A percentile compares a stretch with the other conserved stretches of the same genome.
Conservation (phyloP, 1,284 basidiomycete genomes). For the Apiotrichum laibachii region DNA sequence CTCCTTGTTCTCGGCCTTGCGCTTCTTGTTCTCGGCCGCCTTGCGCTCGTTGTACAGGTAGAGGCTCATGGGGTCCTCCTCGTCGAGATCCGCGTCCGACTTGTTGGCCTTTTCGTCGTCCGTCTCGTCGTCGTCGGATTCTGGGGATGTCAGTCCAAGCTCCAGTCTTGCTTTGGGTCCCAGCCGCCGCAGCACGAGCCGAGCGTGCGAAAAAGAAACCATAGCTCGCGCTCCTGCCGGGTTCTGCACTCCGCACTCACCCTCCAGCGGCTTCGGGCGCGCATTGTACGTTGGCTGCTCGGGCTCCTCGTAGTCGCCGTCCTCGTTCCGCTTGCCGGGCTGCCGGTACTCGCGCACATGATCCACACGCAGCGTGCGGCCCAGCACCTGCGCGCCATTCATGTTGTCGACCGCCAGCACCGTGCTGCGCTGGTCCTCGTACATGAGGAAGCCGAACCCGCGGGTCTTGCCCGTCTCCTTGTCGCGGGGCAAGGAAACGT, state of each 20-base stretch:
- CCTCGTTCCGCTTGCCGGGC: constrained; percentile 70
- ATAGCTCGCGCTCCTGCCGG: too few relatives aligned
- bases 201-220: background rate
- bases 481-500: constrained; percentile 90
- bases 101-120: constrained; percentile 22
- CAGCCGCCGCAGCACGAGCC: too few relatives aligned
- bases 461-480: constrained; percentile 81
- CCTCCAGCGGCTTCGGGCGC: constrained; percentile 65
- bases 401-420: constrained; percentile 97
- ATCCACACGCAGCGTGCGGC: constrained; percentile 79
- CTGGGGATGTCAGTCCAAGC: constrained; percentile 11
- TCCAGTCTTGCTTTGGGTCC: too few relatives aligned
- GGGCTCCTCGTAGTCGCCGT: constrained; percentile 82
- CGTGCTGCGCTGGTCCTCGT: constrained; percentile 95
- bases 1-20: constrained; percentile 70
- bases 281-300: constrained; percentile 84
- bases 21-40: constrained; percentile 57
- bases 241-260: constrained; percentile 56
- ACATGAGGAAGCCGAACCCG: constrained; percentile 98
- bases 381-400: constrained; percentile 87
- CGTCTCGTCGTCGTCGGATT: constrained; percentile 49
- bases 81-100: constrained; percentile 72
- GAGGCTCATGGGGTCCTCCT: constrained; percentile 96
- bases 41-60: constrained; percentile 59
- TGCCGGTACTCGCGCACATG: constrained; percentile 95